Percentiles rank a stretch among this genome's conserved stretches.
phyloP scores from a whole-genome alignment of 2,329 filamentous ascomycete genomes.

The Cytospora paraplurivora region DNA sequence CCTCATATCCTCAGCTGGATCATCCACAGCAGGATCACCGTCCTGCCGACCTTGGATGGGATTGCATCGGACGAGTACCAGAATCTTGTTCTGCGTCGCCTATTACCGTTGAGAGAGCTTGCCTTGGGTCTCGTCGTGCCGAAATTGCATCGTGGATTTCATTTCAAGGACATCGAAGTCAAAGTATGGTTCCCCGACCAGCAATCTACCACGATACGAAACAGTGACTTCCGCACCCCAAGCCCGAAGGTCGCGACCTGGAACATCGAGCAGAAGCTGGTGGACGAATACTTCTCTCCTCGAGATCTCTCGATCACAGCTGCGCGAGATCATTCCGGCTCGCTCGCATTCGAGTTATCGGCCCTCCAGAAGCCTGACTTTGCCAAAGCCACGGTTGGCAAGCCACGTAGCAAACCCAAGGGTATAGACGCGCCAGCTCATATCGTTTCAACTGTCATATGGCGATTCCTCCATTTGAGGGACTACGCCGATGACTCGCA shows the following conservation, averaged over 20 bases:
- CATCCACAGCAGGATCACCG: constrained; percentile 74
- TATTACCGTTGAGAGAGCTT: constrained; percentile 74
- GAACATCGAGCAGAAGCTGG: constrained; percentile 67
- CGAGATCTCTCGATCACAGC: constrained; percentile 20
- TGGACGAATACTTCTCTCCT: constrained; percentile 50
- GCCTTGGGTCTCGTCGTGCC: constrained; percentile 78
- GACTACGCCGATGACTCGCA: constrained; percentile 82
- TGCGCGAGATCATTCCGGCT: constrained; percentile 45
- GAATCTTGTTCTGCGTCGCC: constrained; percentile 71
- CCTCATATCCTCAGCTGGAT: constrained; percentile 80
- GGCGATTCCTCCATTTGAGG: constrained; percentile 86
- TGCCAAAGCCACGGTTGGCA: constrained; percentile 66
- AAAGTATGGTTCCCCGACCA: constrained; percentile 82
- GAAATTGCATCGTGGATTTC: constrained; percentile 79
- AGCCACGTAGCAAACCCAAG: constrained; percentile 50
- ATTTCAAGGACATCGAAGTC: constrained; percentile 75
- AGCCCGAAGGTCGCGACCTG: constrained; percentile 60
- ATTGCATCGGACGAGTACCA: constrained; percentile 79
- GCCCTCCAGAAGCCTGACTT: constrained; percentile 72
- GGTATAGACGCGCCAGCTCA: constrained; percentile 69
- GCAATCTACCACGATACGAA: constrained; percentile 66
- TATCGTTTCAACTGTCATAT: constrained; percentile 71
- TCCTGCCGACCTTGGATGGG: constrained; percentile 84
- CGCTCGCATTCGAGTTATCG: constrained; percentile 62
- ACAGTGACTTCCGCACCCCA: constrained; percentile 47